phyloP scores from a whole-genome alignment of 768 basidiomycete species.

The Termitomyces sp. region DNA sequence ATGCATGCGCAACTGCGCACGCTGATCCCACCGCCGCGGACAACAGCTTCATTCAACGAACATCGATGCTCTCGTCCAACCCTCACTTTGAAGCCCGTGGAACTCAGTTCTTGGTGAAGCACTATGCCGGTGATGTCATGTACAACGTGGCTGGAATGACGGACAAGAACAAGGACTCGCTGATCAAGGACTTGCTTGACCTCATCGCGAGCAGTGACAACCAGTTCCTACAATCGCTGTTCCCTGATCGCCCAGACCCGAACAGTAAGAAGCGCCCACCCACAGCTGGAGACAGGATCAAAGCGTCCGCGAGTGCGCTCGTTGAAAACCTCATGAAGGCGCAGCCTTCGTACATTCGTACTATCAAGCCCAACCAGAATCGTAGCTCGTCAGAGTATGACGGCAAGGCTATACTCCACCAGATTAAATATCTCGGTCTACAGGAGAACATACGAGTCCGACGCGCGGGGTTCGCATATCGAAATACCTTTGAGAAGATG shows the following conservation, averaged over 20 bases:
- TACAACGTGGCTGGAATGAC: constrained; percentile 98
- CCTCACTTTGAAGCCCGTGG: constrained; percentile 95
- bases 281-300: constrained; percentile 97
- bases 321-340: constrained; percentile 98
- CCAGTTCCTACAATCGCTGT: constrained; percentile 80
- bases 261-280: constrained; percentile 98
- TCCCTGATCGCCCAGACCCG: constrained; percentile 93
- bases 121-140: constrained; percentile 98
- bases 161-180: constrained; percentile 98
- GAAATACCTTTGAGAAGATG: constrained; percentile 99
- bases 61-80: constrained; percentile 75
- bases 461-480: constrained; percentile 95
- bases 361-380: constrained; percentile 99
- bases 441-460: constrained; percentile 98
- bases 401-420: constrained; percentile 91
- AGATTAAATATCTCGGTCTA: constrained; percentile 97
- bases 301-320: constrained; percentile 92
- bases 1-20: constrained; percentile 98
- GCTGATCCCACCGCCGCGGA: constrained; percentile 96
- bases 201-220: constrained; percentile 78
- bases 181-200: constrained; percentile 93
- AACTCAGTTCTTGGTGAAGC: constrained; percentile 88
- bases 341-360: constrained; percentile 96
- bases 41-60: constrained; percentile 92
- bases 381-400: constrained; percentile 91